Percentiles rank a stretch among this genome's conserved stretches.
These are phyloP conservation scores for Chiua sp. DNA, from an alignment of 1,284 basidiomycete genomes.

Conservation along the genomic window DNA sequence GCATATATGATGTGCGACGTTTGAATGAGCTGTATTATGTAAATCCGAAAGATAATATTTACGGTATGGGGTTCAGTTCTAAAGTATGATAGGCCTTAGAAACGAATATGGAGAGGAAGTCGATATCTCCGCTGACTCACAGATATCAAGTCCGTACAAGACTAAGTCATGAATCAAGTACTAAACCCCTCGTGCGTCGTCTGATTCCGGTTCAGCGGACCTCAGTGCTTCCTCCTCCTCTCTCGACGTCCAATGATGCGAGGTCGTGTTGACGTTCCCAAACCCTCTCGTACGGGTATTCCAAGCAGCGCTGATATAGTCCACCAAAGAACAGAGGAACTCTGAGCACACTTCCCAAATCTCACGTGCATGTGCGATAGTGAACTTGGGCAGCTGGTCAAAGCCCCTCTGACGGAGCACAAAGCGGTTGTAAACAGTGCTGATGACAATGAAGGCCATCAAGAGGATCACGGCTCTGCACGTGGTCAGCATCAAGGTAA, in stretches of 20 bases:
- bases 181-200: background rate
- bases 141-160: too few relatives aligned
- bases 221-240: slow-evolving; percentile 37
- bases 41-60: too few relatives aligned
- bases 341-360: slow-evolving; percentile 29
- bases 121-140: too few relatives aligned
- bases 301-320: slow-evolving; percentile 19
- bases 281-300: slow-evolving; percentile 20
- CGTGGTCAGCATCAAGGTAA: background rate
- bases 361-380: slow-evolving; percentile 40
- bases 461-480: slow-evolving; percentile 58
- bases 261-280: slow-evolving; percentile 25
- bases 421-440: slow-evolving; percentile 71
- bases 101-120: too few relatives aligned
- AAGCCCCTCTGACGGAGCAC: slow-evolving; percentile 65
- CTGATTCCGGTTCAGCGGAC: slow-evolving; percentile 15
- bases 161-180: too few relatives aligned
- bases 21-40: too few relatives aligned
- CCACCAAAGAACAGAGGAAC: slow-evolving; percentile 18
- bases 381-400: slow-evolving; percentile 72
- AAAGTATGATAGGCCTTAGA: too few relatives aligned
- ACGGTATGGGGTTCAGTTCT: too few relatives aligned
- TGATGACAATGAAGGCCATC: slow-evolving; percentile 61
- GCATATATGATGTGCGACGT: too few relatives aligned
- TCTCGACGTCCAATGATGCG: slow-evolving; percentile 39